Base-by-base conservation (phyloP, 1,139 yeast species). In the Taphrina populina region DNA sequence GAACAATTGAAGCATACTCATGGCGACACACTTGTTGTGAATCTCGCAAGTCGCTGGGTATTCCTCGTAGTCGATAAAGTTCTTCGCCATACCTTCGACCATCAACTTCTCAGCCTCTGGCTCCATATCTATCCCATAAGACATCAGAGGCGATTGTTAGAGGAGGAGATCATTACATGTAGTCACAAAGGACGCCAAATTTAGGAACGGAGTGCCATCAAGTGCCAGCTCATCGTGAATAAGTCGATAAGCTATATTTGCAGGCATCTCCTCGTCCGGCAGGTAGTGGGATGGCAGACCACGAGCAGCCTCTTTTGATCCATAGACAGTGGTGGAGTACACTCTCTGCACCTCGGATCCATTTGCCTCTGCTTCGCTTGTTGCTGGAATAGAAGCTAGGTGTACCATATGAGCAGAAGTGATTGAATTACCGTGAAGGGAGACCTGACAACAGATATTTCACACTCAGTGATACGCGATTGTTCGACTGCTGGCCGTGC, bases 41-140 rank as follows among this genome's bases (percentile, higher is more conserved):
- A 86, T 69, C 58, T 84, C 92, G 66, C 86, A 75, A 69, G 88
- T 70, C 39, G 90, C 83, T 8, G 96, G 96, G 69, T 88, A 88
- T 72, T 88, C 96, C 68, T 88, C 96, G 64, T 84, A 83, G 70
- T 88, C 96, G 11, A 96, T 95, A 67, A 88, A 73, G 70, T 88
- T 88, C 75, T 88, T 88, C 64, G 86, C 83, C 61, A 87, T 65
- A 69, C 88, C 88, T 66, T 85, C 90, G 23, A 68, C 57, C 58
- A 83, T 77, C 62, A 88, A 75, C 62, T 74, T 74, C 40, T 67
- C 63, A 1, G 82, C 78, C 34, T 69, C 68, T 3, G 76, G 80
- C 59, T 79, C 79, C 47, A 43, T 43, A 19, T 43, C 45, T 40
- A 5, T 19, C 10, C 5, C 7, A 17, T 6, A 5, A 19, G 13